phyloP scores from a whole-genome alignment of 2,329 filamentous ascomycete species.

The Neofusicoccum kwambonambiense region DNA sequence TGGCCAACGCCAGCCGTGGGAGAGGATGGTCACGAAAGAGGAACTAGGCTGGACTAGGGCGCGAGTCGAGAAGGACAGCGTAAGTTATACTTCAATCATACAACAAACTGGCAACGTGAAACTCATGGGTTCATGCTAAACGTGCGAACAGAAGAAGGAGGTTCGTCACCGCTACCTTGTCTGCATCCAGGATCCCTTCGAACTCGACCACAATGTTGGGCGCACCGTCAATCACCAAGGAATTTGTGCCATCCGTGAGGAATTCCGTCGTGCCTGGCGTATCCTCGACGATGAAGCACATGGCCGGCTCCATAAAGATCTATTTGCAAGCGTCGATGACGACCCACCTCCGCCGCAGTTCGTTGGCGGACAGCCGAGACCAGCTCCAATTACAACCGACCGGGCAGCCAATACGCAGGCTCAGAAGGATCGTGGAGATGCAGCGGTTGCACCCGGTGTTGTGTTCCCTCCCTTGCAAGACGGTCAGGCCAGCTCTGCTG shows the following conservation, averaged over 20 bases:
- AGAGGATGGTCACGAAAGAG: slow-evolving; percentile 65
- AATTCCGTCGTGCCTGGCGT: slow-evolving; percentile 77
- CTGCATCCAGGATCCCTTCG: slow-evolving; percentile 90
- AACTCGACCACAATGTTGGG: slow-evolving; percentile 83
- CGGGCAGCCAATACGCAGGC: not conserved
- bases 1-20: slow-evolving; percentile 64
- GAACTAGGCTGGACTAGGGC: slow-evolving; percentile 86
- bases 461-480: not conserved
- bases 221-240: slow-evolving; percentile 81
- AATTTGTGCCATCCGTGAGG: slow-evolving; percentile 77
- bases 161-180: slow-evolving; percentile 79
- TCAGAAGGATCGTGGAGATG: not conserved
- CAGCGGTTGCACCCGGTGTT: not conserved
- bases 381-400: not conserved
- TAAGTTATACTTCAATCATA: slow-evolving; percentile 18
- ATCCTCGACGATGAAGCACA: slow-evolving; percentile 42
- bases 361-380: not conserved
- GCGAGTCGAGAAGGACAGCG: slow-evolving; percentile 59
- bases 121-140: not conserved
- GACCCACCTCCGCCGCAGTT: slow-evolving; percentile 12
- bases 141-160: slow-evolving; percentile 53
- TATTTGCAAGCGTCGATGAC: slow-evolving; percentile 11
- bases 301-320: not conserved
- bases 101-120: not conserved
- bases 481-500: not conserved